Evolutionary conservation across 2,329 filamentous ascomycete species (phyloP), one percentile per base, ranked within the genome.

Genomic region (Fusarium camptoceras): DNA sequence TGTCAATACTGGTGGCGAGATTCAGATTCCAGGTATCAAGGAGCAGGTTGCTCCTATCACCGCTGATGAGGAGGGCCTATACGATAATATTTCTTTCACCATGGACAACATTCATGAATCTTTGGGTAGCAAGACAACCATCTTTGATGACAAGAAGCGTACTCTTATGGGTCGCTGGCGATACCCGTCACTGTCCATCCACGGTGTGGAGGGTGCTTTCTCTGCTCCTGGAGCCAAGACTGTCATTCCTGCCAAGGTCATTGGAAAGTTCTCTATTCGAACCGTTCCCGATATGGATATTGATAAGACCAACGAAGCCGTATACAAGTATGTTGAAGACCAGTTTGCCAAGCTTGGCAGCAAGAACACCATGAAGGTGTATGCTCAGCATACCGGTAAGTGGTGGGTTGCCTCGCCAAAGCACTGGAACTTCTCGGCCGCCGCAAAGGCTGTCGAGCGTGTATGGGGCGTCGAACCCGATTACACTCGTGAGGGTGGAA

Each of bases 331-430:
- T 80, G 87, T 98, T 70, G 88, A 95, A 78, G 90, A 92, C 71
- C 89, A 92, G 73, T 98, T 97, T 80, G 91, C 92, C 75, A 94
- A 94, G 82, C 87, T 98, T 34, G 88, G 89, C 72, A 96, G 92
- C 82, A 99, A 99, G 87, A 99, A 99, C 86, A 94, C 87, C 18
- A 82, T 97, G 78, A 92, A 93, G 76, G 90, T 94, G 55, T 90
- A 86, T 78, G 86, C 94, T 62, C 91, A 95, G 82, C 96, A 99
- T 85, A 91, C 90, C 64, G 96, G 96, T 74, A 98, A 98, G 84
- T 99, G 96, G 96, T 99, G 96, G 96, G 94, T 97, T 49, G 94
- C 97, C 48, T 94, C 92, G 78, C 95, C 96, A 30, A 96, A 97
- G 84, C 95, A 99, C 87, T 98, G 96, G 94, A 99, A 99, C 87